phyloP scores from a whole-genome alignment of 2,329 filamentous ascomycete genomes.

The Cladosporium sphaerospermum region DNA sequence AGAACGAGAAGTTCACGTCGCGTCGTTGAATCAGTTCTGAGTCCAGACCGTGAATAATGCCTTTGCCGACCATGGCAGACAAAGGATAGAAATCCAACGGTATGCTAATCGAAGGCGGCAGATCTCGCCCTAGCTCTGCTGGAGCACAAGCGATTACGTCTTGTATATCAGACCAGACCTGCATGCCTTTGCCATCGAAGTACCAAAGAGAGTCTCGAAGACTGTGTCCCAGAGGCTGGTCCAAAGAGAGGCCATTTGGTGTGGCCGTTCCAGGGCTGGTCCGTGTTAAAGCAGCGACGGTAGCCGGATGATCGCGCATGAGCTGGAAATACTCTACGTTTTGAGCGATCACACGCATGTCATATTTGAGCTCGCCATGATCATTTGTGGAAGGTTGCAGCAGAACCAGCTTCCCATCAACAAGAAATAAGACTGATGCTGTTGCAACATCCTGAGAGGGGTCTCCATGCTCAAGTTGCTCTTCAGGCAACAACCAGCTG shows the following conservation, averaged over 20 bases:
- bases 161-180: conserved; percentile 82
- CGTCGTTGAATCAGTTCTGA: conserved; percentile 88
- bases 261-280: conserved; percentile 16
- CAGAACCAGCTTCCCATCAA: conserved; percentile 91
- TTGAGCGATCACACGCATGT: conserved; percentile 94
- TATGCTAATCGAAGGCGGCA: conserved; percentile 69
- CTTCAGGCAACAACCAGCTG: conserved; percentile 92
- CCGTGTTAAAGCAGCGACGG: conserved; percentile 17
- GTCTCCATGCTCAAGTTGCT: conserved; percentile 83
- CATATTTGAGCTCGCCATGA: conserved; percentile 83
- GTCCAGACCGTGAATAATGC: conserved; percentile 83
- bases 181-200: conserved; percentile 81
- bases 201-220: conserved; percentile 88
- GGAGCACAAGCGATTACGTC: conserved; percentile 70
- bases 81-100: conserved; percentile 93
- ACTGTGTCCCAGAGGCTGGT: conserved; percentile 37
- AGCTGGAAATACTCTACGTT: conserved; percentile 93
- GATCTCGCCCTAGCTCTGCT: conserved; percentile 58
- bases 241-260: conserved; percentile 16
- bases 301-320: conserved; percentile 67
- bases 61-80: conserved; percentile 80
- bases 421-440: conserved; percentile 90
- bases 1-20: conserved; percentile 84
- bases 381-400: conserved; percentile 81
- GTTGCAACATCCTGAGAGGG: conserved; percentile 92